These are phyloP conservation scores for Colletotrichum costaricense DNA, from an alignment of 2,329 filamentous ascomycete genomes.

Conservation along the genomic window DNA sequence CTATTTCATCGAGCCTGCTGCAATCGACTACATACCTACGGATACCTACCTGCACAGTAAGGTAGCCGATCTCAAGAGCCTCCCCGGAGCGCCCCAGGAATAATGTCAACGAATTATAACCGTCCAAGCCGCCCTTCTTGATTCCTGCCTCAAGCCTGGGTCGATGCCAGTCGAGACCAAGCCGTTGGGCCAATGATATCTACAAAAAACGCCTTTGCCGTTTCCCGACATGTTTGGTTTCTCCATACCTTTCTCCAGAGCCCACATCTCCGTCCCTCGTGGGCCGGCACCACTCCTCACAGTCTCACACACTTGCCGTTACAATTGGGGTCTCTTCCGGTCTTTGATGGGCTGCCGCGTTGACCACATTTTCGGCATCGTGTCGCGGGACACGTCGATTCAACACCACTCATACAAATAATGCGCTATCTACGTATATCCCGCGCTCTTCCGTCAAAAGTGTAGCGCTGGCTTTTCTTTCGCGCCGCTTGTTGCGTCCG, in stretches of 20 bases:
- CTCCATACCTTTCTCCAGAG: not conserved
- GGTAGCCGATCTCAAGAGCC: not conserved
- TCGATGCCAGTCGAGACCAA: not conserved
- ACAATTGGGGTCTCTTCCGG: conserved; percentile 1
- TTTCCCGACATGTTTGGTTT: not conserved
- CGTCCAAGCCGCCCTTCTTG: not conserved
- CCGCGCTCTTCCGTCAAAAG: not conserved
- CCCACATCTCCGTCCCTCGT: not conserved
- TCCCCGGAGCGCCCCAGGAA: not conserved
- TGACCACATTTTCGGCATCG: conserved; percentile 1
- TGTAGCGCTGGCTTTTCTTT: not conserved
- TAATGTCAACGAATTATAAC: not conserved
- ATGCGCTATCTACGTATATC: not conserved
- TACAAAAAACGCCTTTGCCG: not conserved
- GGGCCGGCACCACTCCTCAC: not conserved
- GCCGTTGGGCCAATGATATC: not conserved
- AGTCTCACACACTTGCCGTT: conserved; percentile 23
- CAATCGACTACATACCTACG: not conserved
- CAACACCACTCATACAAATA: not conserved
- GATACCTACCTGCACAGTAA: no score
- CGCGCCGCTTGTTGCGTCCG: not conserved
- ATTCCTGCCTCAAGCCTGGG: no score
- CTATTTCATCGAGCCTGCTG: not conserved
- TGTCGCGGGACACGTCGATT: conserved; percentile 8
- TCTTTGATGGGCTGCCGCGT: conserved; percentile 22